Conservation (phyloP, 148 eudicot species). For the Silene conica region DNA sequence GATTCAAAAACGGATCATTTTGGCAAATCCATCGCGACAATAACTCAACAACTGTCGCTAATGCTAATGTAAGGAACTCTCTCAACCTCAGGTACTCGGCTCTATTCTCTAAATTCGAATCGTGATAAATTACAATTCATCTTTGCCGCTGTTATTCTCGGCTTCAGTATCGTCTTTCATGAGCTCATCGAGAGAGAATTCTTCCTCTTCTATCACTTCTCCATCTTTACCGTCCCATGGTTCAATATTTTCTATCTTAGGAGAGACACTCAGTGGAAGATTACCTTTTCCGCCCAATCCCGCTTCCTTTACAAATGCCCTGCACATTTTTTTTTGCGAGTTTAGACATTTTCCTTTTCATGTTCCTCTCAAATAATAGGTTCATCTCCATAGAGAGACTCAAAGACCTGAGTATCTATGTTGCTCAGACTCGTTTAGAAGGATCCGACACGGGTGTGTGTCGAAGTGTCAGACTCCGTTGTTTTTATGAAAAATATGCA, state of each 20-base stretch:
- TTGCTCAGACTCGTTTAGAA: no score
- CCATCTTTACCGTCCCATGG: conserved; percentile 99
- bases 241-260: conserved; percentile 48
- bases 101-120: conserved; percentile 20
- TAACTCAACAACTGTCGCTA: background rate
- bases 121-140: conserved; percentile 39
- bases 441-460: no score
- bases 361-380: background rate
- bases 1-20: background rate
- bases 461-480: no score
- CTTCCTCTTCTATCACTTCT: conserved; percentile 82
- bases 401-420: background rate
- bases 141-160: conserved; percentile 31
- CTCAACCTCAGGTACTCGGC: conserved; percentile 2
- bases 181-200: conserved; percentile 94
- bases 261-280: conserved; percentile 53
- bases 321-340: conserved; percentile 30
- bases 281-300: conserved; percentile 90
- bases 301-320: conserved; percentile 87
- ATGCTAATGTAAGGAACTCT: background rate
- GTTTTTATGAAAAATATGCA: no score
- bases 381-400: background rate
- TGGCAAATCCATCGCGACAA: conserved; percentile 13
- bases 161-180: conserved; percentile 59
- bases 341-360: background rate